Base-by-base conservation (phyloP, 208 protist genomes). In the Herpetomonas tarakana region DNA sequence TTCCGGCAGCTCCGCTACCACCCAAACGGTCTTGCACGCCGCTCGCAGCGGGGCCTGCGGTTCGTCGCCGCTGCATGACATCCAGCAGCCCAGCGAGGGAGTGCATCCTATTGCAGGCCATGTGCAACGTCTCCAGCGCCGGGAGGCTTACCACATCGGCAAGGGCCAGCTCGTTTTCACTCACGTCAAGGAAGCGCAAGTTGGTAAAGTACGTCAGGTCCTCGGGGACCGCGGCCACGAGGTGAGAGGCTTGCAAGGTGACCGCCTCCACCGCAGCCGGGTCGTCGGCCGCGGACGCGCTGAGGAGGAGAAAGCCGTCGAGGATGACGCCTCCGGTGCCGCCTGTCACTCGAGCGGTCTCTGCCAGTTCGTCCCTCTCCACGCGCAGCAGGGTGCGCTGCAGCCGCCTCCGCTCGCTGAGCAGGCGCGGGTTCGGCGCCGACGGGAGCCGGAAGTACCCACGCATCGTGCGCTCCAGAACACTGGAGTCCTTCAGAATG, bases 401-500 rank as follows among this genome's bases (percentile, higher is more conserved):
- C 50, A 86, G 55, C 11, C 71, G 58, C 29, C 47, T 52, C n/a
- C 76, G 74, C 58, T 92, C 82, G 53, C 68, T 26, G n/a, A 28
- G 50, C 30, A 86, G 53, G 9, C 57, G 67, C 24, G 30, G 18
- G 52, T 68, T 87, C 3, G 81, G 86, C 2, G 81, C 78, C 41
- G 77, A 83, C 12, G 90, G 90, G 1, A 96, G 77, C n/a, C 90
- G 79, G 52, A 96, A 96, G 76, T 96, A 96, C 39, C 72, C 80
- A 2, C 78, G 80, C 80, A 96, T 61, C 41, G 80, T 80, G 4
- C 90, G 83, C 68, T 96, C 90, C 41, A 92, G 60, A 30, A 54
- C 76, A 41, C 87, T 93, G 12, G 62, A 39, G 49, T 78, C 71
- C 47, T 91, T 91, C 24, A 96, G 71, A 21, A 96, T 81, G 56